Conservation (phyloP, 2,329 filamentous ascomycete genomes). For the Calonectria ilicicola region DNA sequence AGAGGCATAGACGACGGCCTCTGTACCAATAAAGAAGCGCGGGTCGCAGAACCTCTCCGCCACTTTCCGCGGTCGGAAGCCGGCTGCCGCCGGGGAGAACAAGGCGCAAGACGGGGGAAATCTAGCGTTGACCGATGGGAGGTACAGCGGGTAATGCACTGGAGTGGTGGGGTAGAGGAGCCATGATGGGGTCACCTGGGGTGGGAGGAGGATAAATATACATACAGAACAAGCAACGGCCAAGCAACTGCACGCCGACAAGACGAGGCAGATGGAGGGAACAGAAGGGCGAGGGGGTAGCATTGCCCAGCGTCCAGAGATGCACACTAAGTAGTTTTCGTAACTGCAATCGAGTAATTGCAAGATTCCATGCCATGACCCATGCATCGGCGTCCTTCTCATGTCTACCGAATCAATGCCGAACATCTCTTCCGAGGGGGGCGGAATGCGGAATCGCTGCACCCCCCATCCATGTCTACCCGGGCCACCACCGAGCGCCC, state of each 20-base stretch:
- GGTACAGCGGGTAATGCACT: neutral
- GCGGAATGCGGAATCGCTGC: slow-evolving; percentile 28
- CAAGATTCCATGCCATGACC: neutral
- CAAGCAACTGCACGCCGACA: neutral
- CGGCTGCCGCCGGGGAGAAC: slow-evolving; percentile 13
- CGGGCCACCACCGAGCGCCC: slow-evolving; percentile 20
- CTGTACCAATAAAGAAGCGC: neutral
- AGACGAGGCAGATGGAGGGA: neutral
- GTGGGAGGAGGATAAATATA: slow-evolving; percentile 14
- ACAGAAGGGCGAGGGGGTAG: neutral
- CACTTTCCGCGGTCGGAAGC: slow-evolving; percentile 28
- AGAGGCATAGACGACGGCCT: neutral
- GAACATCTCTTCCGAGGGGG: slow-evolving; percentile 40
- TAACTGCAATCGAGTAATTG: neutral
- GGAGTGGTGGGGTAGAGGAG: neutral
- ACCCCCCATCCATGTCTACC: slow-evolving; percentile 15
- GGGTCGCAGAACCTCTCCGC: neutral
- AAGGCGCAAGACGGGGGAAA: neutral
- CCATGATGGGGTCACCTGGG: neutral
- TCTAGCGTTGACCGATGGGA: neutral
- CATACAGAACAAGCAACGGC: neutral
- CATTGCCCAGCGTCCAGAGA: neutral
- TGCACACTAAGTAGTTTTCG: slow-evolving; percentile 11
- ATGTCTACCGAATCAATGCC: slow-evolving; percentile 32
- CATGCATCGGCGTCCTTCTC: neutral